These are phyloP conservation scores for Yarrowia galli DNA, from an alignment of 1,139 yeast genomes.

Conservation along the genomic window DNA sequence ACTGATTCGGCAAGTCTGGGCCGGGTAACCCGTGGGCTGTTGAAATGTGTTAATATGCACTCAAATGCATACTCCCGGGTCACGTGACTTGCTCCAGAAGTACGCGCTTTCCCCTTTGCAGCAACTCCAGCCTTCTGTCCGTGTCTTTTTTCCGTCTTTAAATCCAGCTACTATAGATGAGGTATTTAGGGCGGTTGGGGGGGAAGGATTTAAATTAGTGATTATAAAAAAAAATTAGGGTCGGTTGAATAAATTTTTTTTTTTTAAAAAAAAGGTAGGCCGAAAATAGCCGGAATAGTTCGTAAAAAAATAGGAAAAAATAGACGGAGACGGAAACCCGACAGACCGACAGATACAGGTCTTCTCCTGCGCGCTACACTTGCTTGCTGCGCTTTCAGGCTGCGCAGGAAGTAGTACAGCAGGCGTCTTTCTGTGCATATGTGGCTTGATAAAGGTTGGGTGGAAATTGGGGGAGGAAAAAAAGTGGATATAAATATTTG, in stretches of 20 bases:
- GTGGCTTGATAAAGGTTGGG: too few species aligned
- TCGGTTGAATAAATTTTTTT: not conserved
- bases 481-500: not conserved
- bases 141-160: not conserved
- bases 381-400: too few species aligned
- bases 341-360: too few species aligned
- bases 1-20: constrained; percentile 2
- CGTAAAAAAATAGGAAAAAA: not conserved
- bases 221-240: not conserved
- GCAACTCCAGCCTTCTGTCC: not conserved
- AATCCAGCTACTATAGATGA: constrained; percentile 4
- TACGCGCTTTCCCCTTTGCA: not conserved
- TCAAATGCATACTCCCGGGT: too few species aligned
- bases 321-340: too few species aligned
- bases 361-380: too few species aligned
- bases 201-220: not conserved
- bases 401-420: too few species aligned
- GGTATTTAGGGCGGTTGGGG: constrained; percentile 11
- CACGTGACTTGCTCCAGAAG: constrained; percentile 28
- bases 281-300: not conserved
- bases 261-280: not conserved
- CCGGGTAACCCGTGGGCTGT: not conserved
- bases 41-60: too few species aligned
- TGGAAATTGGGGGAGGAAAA: not conserved
- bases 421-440: too few species aligned